These are phyloP conservation scores for Aureobasidium subglaciale DNA, from an alignment of 2,329 filamentous ascomycete species.

Conservation along the genomic window DNA sequence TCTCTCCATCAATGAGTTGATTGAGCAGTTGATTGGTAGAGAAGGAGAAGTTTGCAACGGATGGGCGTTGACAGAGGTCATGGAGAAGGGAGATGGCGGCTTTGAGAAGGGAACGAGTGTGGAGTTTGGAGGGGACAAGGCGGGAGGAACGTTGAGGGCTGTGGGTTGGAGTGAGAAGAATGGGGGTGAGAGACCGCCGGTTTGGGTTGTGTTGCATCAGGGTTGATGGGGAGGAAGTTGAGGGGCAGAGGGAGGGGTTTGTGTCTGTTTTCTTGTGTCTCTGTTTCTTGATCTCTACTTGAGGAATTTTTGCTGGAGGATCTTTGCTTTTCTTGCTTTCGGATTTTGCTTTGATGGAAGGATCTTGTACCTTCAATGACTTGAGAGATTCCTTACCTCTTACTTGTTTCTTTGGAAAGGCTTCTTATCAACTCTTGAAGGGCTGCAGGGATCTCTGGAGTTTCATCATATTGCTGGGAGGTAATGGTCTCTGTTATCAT, in stretches of 20 bases:
- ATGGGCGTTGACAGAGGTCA: conserved; percentile 28
- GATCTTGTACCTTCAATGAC: no score
- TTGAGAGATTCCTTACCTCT: no score
- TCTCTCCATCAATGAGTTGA: conserved; percentile 23
- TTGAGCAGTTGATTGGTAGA: conserved; percentile 25
- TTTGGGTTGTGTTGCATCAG: conserved; percentile 30
- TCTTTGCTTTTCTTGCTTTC: neutral
- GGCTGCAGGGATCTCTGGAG: no score
- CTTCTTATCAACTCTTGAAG: no score
- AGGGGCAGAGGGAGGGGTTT: neutral
- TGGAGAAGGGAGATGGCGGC: conserved; percentile 25
- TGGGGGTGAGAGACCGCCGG: conserved; percentile 26
- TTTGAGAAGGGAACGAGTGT: conserved; percentile 29
- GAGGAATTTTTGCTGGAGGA: no score
- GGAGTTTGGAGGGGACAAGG: conserved; percentile 23
- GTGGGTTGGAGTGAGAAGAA: conserved; percentile 29
- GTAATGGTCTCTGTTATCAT: no score
- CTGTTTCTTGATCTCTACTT: neutral
- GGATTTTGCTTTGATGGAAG: no score
- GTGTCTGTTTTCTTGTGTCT: neutral
- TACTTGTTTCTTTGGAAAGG: no score
- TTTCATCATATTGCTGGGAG: no score
- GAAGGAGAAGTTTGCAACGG: conserved; percentile 20
- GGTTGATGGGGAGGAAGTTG: neutral
- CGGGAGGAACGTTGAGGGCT: conserved; percentile 22